Conservation (phyloP, 2,329 filamentous ascomycete species). For the Penicillium sp. region DNA sequence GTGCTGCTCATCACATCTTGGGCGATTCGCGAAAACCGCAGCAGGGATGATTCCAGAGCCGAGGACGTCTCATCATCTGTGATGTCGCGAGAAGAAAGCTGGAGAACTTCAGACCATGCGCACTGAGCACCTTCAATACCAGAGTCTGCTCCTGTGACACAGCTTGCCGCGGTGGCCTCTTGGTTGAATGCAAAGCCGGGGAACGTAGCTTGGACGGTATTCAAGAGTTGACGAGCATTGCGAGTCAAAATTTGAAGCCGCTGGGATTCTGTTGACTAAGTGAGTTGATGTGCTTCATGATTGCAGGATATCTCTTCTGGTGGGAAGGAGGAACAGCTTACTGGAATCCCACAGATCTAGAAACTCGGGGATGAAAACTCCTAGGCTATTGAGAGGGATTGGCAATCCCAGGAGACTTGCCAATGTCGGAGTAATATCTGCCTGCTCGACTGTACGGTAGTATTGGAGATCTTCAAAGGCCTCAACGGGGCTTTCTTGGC, state of each 20-base stretch:
- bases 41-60: constrained; percentile 33
- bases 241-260: constrained; percentile 71
- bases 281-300: constrained; percentile 19
- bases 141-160: constrained; percentile 31
- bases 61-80: constrained; percentile 22
- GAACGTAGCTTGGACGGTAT: constrained; percentile 77
- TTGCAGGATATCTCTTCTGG: no score
- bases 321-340: constrained; percentile 44
- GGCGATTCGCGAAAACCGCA: constrained; percentile 70
- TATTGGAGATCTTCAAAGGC: constrained; percentile 77
- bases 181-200: constrained; percentile 58
- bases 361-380: constrained; percentile 81
- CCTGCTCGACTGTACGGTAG: constrained; percentile 87
- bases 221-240: constrained; percentile 81
- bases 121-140: constrained; percentile 68
- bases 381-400: constrained; percentile 86
- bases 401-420: constrained; percentile 87
- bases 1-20: constrained; percentile 85
- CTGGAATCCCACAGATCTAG: constrained; percentile 75
- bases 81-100: constrained; percentile 27
- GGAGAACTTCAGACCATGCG: constrained; percentile 62
- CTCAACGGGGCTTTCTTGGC: constrained; percentile 59
- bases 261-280: constrained; percentile 52
- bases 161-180: constrained; percentile 27
- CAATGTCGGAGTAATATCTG: constrained; percentile 88